Evolutionary conservation across 169 alveolate genomes (phyloP), one percentile per base, ranked within the genome.

Genomic region (Babesia ovis): DNA sequence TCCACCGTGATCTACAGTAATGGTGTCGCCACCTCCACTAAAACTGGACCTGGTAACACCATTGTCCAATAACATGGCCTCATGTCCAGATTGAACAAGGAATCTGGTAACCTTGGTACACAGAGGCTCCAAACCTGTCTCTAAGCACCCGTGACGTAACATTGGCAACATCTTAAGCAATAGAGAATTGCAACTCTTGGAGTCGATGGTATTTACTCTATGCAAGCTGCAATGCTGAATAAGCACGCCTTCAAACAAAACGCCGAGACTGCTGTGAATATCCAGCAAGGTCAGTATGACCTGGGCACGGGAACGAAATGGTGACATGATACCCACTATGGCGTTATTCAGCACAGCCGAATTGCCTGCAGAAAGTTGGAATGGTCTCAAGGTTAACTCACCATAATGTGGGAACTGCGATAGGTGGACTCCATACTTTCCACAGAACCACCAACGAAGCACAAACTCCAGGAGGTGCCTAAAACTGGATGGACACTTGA

Each of bases 401-500:
- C 86, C 86, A 3, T 67, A 32, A 56, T 67, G 71, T 4, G 79
- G 86, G 41, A 51, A 41, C 57, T 68, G 66, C 42, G 86, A 50
- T n/a, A 77, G 68, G 43, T 55, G 86, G 12, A 77, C 67, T n/a
- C 29, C 73, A 23, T 41, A 77, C 67, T 50, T 31, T 34, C 57
- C 41, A 69, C 86, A 77, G 57, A 77, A 77, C 75, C 58, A 67
- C 81, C 71, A 69, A 0, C 81, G 58, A n/a, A 77, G 32, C 18
- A 12, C 32, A 22, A 77, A 25, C 35, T 27, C 68, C 41, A 43
- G 35, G n/a, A 77, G 11, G 29, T 68, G 35, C 22, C 45, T 14
- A 31, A 75, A 27, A 29, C 32, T n/a, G 8, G 48, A 50, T 11
- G 9, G 62, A 67, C 62, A 58, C 6, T 25, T 16, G 12, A 29